Base-by-base conservation (phyloP, 352 stramenopile genomes). In the Phytophthora aleatoria region DNA sequence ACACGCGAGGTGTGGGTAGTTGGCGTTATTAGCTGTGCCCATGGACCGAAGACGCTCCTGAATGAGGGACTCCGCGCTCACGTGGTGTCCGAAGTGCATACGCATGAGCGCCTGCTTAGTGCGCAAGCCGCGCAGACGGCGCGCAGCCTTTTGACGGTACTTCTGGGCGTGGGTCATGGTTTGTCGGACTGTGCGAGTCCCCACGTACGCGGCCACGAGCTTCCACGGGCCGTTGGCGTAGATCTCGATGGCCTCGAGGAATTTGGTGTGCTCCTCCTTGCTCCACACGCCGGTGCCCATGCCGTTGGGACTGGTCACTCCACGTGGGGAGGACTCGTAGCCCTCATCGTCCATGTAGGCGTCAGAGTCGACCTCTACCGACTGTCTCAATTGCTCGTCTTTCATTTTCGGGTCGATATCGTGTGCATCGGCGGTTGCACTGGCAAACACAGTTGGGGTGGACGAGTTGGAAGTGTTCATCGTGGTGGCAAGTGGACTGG, bases 111-210 rank as follows among this genome's bases (percentile, higher is more conserved):
- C 81, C 57, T 90, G 81, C 64, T 87, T 88, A 15, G 81, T 91
- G 41, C 83, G 76, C 30, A 91, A 57, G 0, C 83, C 83, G 8
- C 83, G 83, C 7, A 90, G 67, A 3, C 83, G 72, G 0, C 83
- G 77, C 16, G 74, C 77, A 6, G 77, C 70, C 49, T 92, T 91
- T 55, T 89, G 74, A 0, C 79, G 78, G 59, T 90, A 91, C 69
- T 91, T 90, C 47, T 91, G 83, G 20, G 80, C 83, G 50, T 93
- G 82, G 0, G 81, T 91, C 80, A 90, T 90, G 33, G 81, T 89
- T 74, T 92, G 83, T 11, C 83, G 79, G 49, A 90, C 81, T 0
- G 81, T 90, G 52, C 82, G 82, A 15, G 85, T 91, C 35, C 74
- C 81, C 2, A 93, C 79, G 41, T 83, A 79, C 31, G 79, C 75